Conservation (phyloP, 2,329 filamentous ascomycete species). For the Fusarium hainanense region DNA sequence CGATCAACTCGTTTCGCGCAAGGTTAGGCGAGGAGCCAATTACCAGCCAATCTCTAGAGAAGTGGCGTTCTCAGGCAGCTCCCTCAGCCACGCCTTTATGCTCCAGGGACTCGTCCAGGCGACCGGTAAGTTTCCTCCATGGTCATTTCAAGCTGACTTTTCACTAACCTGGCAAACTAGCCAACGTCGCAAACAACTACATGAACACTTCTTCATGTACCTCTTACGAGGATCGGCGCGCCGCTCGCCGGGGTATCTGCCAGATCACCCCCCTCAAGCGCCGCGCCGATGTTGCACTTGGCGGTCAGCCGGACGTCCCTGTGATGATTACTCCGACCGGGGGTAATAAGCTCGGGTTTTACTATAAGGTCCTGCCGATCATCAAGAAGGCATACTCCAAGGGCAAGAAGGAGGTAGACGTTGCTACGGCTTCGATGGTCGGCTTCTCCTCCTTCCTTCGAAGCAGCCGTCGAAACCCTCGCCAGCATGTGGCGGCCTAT, state of each 20-base stretch:
- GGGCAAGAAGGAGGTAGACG: constrained; percentile 41
- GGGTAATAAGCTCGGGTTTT: constrained; percentile 46
- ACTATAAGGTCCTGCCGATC: constrained; percentile 43
- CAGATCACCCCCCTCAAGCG: constrained; percentile 48
- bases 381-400: constrained; percentile 38
- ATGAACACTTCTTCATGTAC: constrained; percentile 29
- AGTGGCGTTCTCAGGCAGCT: constrained; percentile 1
- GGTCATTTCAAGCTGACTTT: background rate
- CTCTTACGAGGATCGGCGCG: constrained; percentile 17
- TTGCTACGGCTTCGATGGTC: constrained; percentile 44
- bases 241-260: constrained; percentile 11
- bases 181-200: constrained; percentile 43
- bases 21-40: constrained; percentile 9
- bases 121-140: constrained; percentile 43
- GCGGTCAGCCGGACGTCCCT: constrained; percentile 9
- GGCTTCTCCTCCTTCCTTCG: constrained; percentile 39
- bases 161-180: constrained; percentile 39
- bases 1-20: constrained; percentile 21
- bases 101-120: constrained; percentile 42
- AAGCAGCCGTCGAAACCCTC: constrained; percentile 36
- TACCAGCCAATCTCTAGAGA: constrained; percentile 3
- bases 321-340: constrained; percentile 21
- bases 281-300: constrained; percentile 12
- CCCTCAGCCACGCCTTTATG: constrained; percentile 11
- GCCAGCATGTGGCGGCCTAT: constrained; percentile 36